Conservation (phyloP, 1,139 yeast genomes). For the Blastobotrys petasosporus region DNA sequence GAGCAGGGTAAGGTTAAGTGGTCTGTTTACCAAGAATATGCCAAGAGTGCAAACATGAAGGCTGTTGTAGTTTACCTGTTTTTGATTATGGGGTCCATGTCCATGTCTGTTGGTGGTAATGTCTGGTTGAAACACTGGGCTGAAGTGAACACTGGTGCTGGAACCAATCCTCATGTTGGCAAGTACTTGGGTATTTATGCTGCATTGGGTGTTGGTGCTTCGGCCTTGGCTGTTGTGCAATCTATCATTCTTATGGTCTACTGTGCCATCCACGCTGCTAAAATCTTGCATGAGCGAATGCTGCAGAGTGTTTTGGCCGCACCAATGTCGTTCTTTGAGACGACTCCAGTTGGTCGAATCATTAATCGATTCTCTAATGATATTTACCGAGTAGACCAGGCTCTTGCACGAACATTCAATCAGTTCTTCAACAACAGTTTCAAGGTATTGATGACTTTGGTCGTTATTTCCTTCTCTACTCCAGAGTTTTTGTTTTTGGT, state of each 20-base stretch:
- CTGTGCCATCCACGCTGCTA: conserved; percentile 82
- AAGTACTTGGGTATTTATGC: conserved; percentile 73
- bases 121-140: conserved; percentile 98
- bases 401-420: conserved; percentile 74
- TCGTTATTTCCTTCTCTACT: conserved; percentile 81
- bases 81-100: conserved; percentile 46
- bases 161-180: conserved; percentile 63
- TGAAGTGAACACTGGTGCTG: conserved; percentile 67
- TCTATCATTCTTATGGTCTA: conserved; percentile 70
- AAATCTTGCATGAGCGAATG: conserved; percentile 71
- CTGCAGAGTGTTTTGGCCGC: conserved; percentile 75
- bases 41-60: conserved; percentile 76
- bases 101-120: conserved; percentile 57
- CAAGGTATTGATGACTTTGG: conserved; percentile 72
- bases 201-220: conserved; percentile 62
- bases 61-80: conserved; percentile 55
- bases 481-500: conserved; percentile 77
- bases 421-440: conserved; percentile 71
- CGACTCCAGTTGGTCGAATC: conserved; percentile 93
- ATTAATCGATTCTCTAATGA: conserved; percentile 92
- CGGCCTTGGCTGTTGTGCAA: conserved; percentile 58
- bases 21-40: conserved; percentile 78
- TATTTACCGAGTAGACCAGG: conserved; percentile 85
- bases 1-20: conserved; percentile 95
- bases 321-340: conserved; percentile 96